Evolutionary conservation across 352 stramenopile species (phyloP).

Genomic region (Phytophthora palmivora): DNA sequence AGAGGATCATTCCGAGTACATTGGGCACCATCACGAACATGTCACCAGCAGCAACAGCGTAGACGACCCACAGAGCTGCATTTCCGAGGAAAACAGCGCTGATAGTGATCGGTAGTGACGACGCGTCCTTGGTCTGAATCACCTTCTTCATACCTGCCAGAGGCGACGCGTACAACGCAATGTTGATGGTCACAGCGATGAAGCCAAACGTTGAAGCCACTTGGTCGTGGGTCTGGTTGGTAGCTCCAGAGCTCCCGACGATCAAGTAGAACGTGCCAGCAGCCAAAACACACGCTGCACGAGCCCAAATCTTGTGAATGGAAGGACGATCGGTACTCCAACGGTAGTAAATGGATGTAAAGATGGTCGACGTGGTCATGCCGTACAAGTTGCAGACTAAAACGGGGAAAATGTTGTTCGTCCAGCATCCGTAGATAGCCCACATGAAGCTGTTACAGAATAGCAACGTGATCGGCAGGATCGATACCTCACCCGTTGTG

Average conservation of each 20-base stretch:
- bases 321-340: slow-evolving; percentile 29
- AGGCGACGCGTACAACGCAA: slow-evolving; percentile 50
- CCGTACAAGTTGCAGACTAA: slow-evolving; percentile 42
- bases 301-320: slow-evolving; percentile 32
- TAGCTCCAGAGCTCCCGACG: slow-evolving; percentile 36
- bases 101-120: slow-evolving; percentile 59
- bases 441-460: slow-evolving; percentile 48
- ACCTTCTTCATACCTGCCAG: slow-evolving; percentile 49
- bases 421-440: slow-evolving; percentile 51
- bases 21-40: slow-evolving; percentile 40
- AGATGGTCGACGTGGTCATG: slow-evolving; percentile 28
- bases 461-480: slow-evolving; percentile 39
- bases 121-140: slow-evolving; percentile 43
- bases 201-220: slow-evolving; percentile 22
- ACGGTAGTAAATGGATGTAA: slow-evolving; percentile 46
- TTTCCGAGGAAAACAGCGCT: slow-evolving; percentile 46
- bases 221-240: slow-evolving; percentile 24
- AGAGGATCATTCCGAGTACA: slow-evolving; percentile 37
- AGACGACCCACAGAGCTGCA: slow-evolving; percentile 50
- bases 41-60: slow-evolving; percentile 39
- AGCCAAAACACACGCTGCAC: slow-evolving; percentile 34
- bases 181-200: slow-evolving; percentile 40
- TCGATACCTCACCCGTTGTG: slow-evolving; percentile 39
- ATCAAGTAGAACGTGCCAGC: slow-evolving; percentile 48
- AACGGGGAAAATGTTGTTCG: slow-evolving; percentile 41